A percentile compares a stretch with the other conserved stretches of the same genome.
Conservation (phyloP, 83 land plant genomes). For the Thuja plicata region DNA sequence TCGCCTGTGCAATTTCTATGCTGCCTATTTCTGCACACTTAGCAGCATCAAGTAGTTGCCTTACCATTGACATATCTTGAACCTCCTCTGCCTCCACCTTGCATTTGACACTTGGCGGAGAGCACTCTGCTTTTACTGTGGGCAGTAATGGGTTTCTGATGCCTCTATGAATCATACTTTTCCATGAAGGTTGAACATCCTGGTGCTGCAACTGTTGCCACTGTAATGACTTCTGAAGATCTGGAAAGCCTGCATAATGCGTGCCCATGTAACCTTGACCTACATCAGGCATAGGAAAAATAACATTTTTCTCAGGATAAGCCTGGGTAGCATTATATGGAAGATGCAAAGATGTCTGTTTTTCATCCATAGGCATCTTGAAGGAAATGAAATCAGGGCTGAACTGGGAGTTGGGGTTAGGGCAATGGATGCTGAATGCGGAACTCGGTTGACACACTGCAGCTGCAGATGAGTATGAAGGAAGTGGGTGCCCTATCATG, state of each 20-base stretch:
- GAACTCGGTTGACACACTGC: background rate
- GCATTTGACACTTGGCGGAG: background rate
- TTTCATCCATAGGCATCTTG: conserved; percentile 10
- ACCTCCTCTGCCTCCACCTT: conserved; percentile 2
- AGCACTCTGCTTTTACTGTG: background rate
- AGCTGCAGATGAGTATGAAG: conserved; percentile 4
- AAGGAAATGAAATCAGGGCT: background rate
- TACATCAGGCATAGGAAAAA: conserved; percentile 2
- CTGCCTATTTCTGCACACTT: conserved; percentile 70
- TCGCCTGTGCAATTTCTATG: conserved; percentile 68
- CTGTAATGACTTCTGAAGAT: conserved; percentile 8
- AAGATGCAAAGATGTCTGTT: conserved; percentile 6
- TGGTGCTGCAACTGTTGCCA: conserved; percentile 12
- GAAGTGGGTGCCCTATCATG: background rate
- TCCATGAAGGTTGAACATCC: conserved; percentile 16
- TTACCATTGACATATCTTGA: conserved; percentile 35
- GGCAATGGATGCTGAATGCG: background rate
- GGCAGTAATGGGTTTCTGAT: conserved; percentile 7
- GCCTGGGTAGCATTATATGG: background rate
- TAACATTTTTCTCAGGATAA: conserved; percentile 5
- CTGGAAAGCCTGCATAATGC: background rate
- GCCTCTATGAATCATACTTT: conserved; percentile 6
- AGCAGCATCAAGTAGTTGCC: conserved; percentile 67
- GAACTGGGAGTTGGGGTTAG: background rate
- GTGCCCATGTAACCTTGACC: conserved; percentile 5